These are phyloP conservation scores for Dendryphion nanum DNA, from an alignment of 2,329 filamentous ascomycete genomes.

Conservation along the genomic window DNA sequence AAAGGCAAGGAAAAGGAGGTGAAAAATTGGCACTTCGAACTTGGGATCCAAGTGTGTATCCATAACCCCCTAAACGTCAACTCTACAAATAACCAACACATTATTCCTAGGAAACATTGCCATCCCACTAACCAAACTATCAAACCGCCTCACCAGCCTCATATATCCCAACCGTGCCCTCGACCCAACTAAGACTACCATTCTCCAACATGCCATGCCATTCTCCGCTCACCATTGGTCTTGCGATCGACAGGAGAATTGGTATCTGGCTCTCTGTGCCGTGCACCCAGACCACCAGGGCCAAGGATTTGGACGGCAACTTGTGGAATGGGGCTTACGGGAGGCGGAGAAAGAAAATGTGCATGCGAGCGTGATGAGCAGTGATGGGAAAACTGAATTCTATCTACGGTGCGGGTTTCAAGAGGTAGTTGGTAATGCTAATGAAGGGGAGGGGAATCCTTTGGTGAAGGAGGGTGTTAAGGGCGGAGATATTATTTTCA, in stretches of 20 bases:
- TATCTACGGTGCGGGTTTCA: conserved; percentile 40
- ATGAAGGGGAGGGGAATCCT: conserved; percentile 33
- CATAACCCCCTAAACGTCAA: too few relatives aligned
- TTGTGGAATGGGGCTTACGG: conserved; percentile 45
- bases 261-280: conserved; percentile 41
- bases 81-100: neutral
- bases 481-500: conserved; percentile 37
- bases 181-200: conserved; percentile 13
- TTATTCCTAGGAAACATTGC: conserved; percentile 6
- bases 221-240: conserved; percentile 20
- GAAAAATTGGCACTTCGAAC: conserved; percentile 7
- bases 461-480: conserved; percentile 18
- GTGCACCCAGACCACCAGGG: conserved; percentile 43
- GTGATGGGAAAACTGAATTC: conserved; percentile 42
- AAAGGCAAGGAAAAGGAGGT: conserved; percentile 18
- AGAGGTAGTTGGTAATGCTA: conserved; percentile 29
- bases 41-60: conserved; percentile 12
- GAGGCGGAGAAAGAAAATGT: conserved; percentile 37
- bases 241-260: conserved; percentile 30
- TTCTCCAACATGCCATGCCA: conserved; percentile 10
- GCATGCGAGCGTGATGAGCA: conserved; percentile 41
- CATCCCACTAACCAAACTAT: conserved; percentile 2
- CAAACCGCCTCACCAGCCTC: conserved; percentile 1
- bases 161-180: conserved; percentile 21
- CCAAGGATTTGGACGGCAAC: conserved; percentile 33